Evolutionary conservation across 1,284 basidiomycete species (phyloP).

Genomic region (Puccinia coronata): DNA sequence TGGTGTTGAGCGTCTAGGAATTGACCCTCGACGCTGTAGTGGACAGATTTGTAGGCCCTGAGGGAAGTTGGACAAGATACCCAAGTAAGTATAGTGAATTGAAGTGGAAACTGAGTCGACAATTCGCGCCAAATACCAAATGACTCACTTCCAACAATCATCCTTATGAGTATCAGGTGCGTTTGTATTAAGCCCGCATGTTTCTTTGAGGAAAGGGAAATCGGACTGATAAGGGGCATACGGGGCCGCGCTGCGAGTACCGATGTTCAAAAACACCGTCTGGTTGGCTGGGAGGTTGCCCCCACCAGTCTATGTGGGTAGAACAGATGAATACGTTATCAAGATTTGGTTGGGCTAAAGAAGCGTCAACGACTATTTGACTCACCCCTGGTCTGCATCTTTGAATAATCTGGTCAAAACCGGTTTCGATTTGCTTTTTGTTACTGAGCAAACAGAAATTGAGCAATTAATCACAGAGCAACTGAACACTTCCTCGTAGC

Average conservation of each 20-base stretch:
- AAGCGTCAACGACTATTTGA: neutral
- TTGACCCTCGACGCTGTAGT: neutral
- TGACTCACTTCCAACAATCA: constrained; percentile 1
- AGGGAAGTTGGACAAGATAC: neutral
- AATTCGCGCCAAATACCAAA: too few relatives aligned
- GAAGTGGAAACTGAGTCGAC: neutral
- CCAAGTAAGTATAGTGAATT: too few relatives aligned
- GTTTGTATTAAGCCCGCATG: neutral
- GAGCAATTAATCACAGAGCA: too few relatives aligned
- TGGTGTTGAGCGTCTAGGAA: neutral
- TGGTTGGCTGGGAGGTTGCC: neutral
- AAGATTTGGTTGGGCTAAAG: too few relatives aligned
- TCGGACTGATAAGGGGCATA: constrained; percentile 2
- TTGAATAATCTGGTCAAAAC: neutral
- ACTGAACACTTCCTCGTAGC: too few relatives aligned
- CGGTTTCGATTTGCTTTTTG: neutral
- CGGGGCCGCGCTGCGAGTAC: neutral
- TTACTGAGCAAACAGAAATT: too few relatives aligned
- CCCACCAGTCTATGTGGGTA: neutral
- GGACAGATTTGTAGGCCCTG: constrained; percentile 5
- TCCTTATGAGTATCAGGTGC: neutral
- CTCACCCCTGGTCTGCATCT: neutral
- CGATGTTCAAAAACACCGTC: neutral
- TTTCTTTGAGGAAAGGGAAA: constrained; percentile 17
- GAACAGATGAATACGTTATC: too few relatives aligned